Conservation (phyloP, 129 eudicot species). For the Tanacetum coccineum region DNA sequence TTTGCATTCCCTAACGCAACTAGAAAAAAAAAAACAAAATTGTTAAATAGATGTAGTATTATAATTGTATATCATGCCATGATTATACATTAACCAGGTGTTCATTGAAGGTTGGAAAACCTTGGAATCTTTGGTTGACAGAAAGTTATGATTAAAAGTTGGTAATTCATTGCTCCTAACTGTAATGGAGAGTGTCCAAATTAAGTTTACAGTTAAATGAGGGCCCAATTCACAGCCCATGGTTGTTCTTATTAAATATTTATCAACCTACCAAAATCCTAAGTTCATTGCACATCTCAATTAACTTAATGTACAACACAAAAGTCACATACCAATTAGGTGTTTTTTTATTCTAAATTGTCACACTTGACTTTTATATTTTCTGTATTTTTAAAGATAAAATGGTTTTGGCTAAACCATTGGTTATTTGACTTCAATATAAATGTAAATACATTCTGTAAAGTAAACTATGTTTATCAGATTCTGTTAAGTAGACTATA, state of each 20-base stretch:
- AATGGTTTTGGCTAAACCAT: background rate
- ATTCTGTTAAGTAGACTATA: too few relatives aligned
- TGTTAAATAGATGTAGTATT: too few relatives aligned
- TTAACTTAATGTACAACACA: background rate
- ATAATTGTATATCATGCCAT: too few relatives aligned
- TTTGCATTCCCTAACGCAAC: too few relatives aligned
- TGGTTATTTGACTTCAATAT: too few relatives aligned
- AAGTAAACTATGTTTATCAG: too few relatives aligned
- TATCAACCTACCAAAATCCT: background rate
- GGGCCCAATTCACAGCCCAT: background rate
- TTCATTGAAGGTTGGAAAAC: background rate
- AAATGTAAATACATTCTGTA: too few relatives aligned
- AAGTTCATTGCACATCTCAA: conserved; percentile 10
- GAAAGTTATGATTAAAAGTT: background rate
- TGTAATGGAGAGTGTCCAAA: background rate
- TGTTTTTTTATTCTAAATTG: too few relatives aligned
- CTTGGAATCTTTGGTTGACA: background rate
- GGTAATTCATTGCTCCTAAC: background rate
- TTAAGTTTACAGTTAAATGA: background rate
- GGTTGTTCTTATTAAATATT: background rate
- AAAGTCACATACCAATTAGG: background rate
- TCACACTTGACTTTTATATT: background rate
- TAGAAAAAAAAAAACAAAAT: too few relatives aligned
- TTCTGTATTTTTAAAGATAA: background rate
- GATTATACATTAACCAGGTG: too few relatives aligned